Evolutionary conservation across 306 rosid species (phyloP).

Genomic region (Pterocarpus macrocarpus): DNA sequence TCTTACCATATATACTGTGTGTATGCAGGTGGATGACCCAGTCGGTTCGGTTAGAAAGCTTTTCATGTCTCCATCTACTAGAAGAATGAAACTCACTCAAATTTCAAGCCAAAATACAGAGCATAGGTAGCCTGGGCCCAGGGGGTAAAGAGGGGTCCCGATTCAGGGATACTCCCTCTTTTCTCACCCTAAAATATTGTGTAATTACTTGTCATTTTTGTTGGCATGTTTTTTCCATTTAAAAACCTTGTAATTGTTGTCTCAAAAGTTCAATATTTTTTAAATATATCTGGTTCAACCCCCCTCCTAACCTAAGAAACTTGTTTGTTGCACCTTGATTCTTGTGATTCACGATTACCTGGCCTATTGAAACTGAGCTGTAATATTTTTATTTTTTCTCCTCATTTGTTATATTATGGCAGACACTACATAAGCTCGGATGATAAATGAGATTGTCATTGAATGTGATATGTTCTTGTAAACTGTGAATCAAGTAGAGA

Average conservation of each 20-base stretch:
- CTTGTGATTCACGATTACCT: constrained; percentile 35
- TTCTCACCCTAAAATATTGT: constrained; percentile 7
- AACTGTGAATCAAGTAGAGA: constrained; percentile 34
- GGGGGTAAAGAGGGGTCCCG: constrained; percentile 1
- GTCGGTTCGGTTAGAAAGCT: constrained; percentile 76
- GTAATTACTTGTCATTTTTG: constrained; percentile 38
- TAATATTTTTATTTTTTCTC: constrained; percentile 9
- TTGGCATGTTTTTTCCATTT: constrained; percentile 39
- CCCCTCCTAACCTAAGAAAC: constrained; percentile 37
- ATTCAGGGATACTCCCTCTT: background rate
- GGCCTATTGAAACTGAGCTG: constrained; percentile 33
- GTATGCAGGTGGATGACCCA: constrained; percentile 90
- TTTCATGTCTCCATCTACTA: constrained; percentile 76
- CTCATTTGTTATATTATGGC: constrained; percentile 27
- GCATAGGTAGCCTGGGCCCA: constrained; percentile 33
- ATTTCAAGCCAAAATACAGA: constrained; percentile 44
- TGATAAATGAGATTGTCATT: constrained; percentile 32
- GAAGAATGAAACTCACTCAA: constrained; percentile 63
- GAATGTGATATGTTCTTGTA: constrained; percentile 35
- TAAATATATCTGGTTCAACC: constrained; percentile 17
- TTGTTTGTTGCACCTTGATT: constrained; percentile 32
- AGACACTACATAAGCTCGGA: constrained; percentile 18
- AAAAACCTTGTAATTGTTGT: constrained; percentile 47
- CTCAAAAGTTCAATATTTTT: constrained; percentile 35
- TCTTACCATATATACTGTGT: constrained; percentile 43